These are phyloP conservation scores for Geotrichum aggregatum DNA, from an alignment of 1,139 yeast genomes.

Conservation along the genomic window DNA sequence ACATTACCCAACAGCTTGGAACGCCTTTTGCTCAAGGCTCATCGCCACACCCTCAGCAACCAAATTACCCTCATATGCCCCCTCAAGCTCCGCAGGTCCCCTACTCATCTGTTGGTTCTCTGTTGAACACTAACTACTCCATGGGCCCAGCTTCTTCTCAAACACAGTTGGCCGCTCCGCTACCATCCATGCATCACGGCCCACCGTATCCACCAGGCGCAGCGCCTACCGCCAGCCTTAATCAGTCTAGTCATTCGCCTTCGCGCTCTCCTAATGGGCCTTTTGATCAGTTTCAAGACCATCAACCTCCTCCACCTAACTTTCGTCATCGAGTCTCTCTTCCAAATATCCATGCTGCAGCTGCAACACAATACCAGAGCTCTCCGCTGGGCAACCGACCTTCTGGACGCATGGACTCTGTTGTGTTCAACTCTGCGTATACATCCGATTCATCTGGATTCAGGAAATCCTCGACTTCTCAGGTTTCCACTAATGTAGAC, in stretches of 20 bases:
- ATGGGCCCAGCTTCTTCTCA: conserved; percentile 1
- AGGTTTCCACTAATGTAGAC: conserved; percentile 26
- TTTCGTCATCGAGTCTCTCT: conserved; percentile 32
- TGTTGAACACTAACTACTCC: conserved; percentile 9
- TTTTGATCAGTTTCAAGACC: background rate
- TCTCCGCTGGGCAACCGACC: conserved; percentile 13
- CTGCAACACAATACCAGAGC: conserved; percentile 18
- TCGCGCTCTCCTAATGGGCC: background rate
- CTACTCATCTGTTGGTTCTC: background rate
- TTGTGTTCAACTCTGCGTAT: conserved; percentile 34
- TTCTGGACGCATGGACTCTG: conserved; percentile 19
- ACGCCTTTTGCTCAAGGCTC: conserved; percentile 9
- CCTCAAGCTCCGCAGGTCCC: conserved; percentile 16
- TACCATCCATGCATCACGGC: conserved; percentile 6
- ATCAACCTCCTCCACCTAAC: conserved; percentile 19
- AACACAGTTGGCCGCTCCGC: background rate
- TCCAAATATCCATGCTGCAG: conserved; percentile 31
- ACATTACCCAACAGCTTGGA: background rate
- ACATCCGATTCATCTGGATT: conserved; percentile 33
- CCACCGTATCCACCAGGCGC: conserved; percentile 15
- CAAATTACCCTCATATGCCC: conserved; percentile 22
- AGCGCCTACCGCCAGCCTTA: background rate
- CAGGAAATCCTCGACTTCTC: conserved; percentile 29
- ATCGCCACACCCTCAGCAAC: conserved; percentile 20
- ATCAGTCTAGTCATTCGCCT: too few species aligned